Percentiles rank a stretch among this genome's conserved stretches.
Evolutionary conservation across 23 red algal genomes (phyloP).

Genomic region (Agarophyton chilense): DNA sequence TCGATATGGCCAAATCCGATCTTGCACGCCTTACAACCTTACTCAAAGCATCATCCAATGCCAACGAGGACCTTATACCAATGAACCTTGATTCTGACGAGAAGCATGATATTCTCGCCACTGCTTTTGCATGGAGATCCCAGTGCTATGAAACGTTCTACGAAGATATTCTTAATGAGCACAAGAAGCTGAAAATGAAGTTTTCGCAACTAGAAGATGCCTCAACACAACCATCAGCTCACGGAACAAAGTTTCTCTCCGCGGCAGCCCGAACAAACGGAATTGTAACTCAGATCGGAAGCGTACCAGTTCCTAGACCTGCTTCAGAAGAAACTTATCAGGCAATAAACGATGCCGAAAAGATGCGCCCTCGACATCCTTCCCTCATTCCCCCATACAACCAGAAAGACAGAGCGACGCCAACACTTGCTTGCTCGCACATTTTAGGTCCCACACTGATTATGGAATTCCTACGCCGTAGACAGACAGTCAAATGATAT

Average conservation of each 20-base stretch:
- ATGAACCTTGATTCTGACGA: background rate
- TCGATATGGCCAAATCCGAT: background rate
- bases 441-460: background rate
- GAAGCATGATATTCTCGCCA: background rate
- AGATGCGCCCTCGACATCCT: background rate
- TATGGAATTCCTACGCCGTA: background rate
- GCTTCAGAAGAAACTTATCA: background rate
- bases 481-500: background rate
- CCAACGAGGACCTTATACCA: background rate
- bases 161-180: background rate
- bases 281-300: background rate
- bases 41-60: background rate
- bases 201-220: too few species aligned
- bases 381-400: background rate
- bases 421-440: background rate
- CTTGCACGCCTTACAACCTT: background rate
- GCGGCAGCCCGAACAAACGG: background rate
- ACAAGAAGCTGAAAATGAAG: background rate
- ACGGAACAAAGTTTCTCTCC: background rate
- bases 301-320: background rate
- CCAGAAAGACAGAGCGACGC: background rate
- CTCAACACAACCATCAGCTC: too few species aligned
- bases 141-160: background rate
- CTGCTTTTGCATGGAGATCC: background rate
- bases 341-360: background rate